Percentiles rank a stretch among this genome's conserved stretches.
Conservation (phyloP, 1,284 basidiomycete species). For the Irpex sp. region DNA sequence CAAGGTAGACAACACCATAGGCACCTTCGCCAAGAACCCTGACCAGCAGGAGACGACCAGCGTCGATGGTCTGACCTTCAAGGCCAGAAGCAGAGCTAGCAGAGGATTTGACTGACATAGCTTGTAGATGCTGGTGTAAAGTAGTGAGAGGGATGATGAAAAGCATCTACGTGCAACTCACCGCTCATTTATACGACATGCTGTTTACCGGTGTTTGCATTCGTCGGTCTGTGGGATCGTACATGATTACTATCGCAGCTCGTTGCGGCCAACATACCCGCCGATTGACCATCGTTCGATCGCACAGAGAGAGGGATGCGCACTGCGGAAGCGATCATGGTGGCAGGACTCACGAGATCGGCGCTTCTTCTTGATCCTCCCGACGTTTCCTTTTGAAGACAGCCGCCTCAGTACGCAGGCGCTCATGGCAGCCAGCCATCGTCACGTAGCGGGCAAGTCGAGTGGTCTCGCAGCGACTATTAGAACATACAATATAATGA, state of each 20-base stretch:
- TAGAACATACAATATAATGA: not conserved
- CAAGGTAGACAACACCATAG: slow-evolving; percentile 33
- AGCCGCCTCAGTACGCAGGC: not conserved
- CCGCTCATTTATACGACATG: not conserved
- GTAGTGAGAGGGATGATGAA: not conserved
- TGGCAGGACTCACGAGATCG: not conserved
- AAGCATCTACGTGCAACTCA: not conserved
- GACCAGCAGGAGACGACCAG: slow-evolving; percentile 35
- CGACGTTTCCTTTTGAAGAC: not conserved
- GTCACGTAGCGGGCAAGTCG: too few species aligned
- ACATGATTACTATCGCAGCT: not conserved
- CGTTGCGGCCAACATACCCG: not conserved
- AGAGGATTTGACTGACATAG: slow-evolving; percentile 6
- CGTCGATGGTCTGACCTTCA: slow-evolving; percentile 22
- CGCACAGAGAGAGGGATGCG: not conserved
- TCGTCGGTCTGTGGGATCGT: not conserved
- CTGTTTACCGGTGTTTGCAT: not conserved
- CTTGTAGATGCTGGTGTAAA: slow-evolving; percentile 6
- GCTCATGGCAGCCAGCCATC: not conserved
- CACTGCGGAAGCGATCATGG: not conserved
- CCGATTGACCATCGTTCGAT: not conserved
- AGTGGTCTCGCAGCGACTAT: too few species aligned
- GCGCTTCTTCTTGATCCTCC: not conserved
- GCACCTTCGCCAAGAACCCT: slow-evolving; percentile 35
- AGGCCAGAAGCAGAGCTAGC: slow-evolving; percentile 18